Base-by-base conservation (phyloP, 345 rosid species). In the Populus euphratica region DNA sequence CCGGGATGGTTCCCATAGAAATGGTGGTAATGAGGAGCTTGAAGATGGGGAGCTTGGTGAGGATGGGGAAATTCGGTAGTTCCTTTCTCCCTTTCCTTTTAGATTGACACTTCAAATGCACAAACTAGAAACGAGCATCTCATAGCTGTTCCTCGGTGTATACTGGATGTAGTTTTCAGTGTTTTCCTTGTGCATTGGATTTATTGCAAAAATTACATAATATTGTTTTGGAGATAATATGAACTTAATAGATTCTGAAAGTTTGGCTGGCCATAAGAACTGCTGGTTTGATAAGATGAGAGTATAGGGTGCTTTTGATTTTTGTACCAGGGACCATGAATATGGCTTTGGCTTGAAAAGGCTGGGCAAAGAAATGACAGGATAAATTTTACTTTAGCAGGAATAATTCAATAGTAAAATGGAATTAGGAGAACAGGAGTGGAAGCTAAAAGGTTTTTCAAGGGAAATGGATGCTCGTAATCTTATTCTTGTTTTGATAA, bases 11-110 rank as follows among this genome's bases (percentile, higher is more conserved):
- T 79, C 90, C 50, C 93, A 94, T 25, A 84, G 93, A 85, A 84
- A 81, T 87, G 84, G 92, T 1, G 91, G 88, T 68, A 64, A 89
- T 68, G 96, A 93, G 1, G 98, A 96, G 75, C 90, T 96, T 47
- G 98, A 94, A 81, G 99, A 96, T 85, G 99, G 99, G 50, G 98
- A 96, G 78, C 84, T 96, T 62, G 98, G 98, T 18, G 95, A 90
- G 76, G 98, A 92, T 64, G 97, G 97, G 47, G 99, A 96, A 86
- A 91, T 92, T 77, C 79, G 70, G 78, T 88, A 90, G 84, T 80
- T 78, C 13, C 63, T 62, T 7, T 61, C 17, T 7, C 27, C 47
- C 61, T 54, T 8, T 20, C 0, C 20, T 20, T 67, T 47, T 77
- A 47, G 29, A 72, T 25, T 39, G 36, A 43, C 72, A 72, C 61